Conservation (phyloP, 202 grass and related monocot species). For the Digitaria exilis region DNA sequence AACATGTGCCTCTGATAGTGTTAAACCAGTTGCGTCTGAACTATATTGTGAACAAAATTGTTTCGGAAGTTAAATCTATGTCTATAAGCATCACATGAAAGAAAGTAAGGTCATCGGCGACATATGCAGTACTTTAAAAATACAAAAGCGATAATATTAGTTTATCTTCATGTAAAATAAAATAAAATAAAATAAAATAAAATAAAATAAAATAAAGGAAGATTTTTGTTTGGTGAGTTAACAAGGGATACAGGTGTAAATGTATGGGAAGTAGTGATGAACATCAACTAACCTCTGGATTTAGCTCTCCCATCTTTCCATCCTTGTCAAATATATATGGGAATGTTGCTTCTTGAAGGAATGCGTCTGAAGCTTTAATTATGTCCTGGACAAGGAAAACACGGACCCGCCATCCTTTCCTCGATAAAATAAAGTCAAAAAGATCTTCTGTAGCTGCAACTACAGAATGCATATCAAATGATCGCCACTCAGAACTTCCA, state of each 20-base stretch:
- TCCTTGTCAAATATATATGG: constrained; percentile 64
- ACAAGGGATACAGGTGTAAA: not conserved
- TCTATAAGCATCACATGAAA: not conserved
- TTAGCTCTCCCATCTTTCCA: constrained; percentile 31
- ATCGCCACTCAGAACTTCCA: constrained; percentile 61
- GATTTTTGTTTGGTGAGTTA: not conserved
- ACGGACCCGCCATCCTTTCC: constrained; percentile 92
- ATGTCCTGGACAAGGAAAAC: constrained; percentile 96
- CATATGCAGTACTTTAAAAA: no score
- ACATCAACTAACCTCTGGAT: constrained; percentile 66
- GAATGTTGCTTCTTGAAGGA: constrained; percentile 76
- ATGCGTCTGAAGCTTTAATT: constrained; percentile 69
- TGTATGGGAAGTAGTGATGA: constrained; percentile 5
- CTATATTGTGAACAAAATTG: not conserved
- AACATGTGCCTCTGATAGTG: not conserved
- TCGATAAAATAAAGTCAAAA: constrained; percentile 82
- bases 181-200: no score
- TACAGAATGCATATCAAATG: constrained; percentile 91
- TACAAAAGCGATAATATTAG: no score
- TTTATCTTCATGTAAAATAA: not conserved
- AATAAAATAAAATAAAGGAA: not conserved
- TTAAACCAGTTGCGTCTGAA: not conserved
- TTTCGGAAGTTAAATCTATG: not conserved
- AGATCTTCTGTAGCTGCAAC: constrained; percentile 94
- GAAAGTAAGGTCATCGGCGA: no score